A percentile compares a stretch with the other conserved stretches of the same genome.
Evolutionary conservation across 495 filamentous ascomycete species (phyloP).

Genomic region (Aspergillus leporis): DNA sequence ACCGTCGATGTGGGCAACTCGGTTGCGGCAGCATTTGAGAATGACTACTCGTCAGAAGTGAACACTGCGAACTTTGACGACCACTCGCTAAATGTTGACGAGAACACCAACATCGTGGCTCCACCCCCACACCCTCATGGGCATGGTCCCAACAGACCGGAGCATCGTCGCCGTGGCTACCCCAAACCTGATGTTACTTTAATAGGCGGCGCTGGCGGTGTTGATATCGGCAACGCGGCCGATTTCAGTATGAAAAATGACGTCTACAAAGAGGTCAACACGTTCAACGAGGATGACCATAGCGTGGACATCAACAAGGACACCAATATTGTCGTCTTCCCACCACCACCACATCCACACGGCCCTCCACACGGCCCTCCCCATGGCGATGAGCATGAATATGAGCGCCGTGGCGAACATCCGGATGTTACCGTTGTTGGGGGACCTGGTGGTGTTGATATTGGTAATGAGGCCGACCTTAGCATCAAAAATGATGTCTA

Average conservation of each 20-base stretch:
- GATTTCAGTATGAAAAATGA: background rate
- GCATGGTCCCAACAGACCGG: background rate
- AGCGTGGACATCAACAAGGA: too few species aligned
- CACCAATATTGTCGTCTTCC: too few species aligned
- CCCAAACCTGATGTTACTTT: background rate
- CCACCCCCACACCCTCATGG: background rate
- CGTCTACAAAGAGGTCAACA: slow-evolving; percentile 21
- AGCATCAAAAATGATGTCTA: background rate
- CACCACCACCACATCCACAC: slow-evolving; percentile 21
- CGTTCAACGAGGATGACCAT: slow-evolving; percentile 32
- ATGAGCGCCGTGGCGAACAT: background rate
- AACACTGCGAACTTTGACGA: slow-evolving; percentile 31
- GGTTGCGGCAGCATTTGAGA: slow-evolving; percentile 15
- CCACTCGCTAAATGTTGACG: slow-evolving; percentile 21
- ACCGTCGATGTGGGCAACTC: slow-evolving; percentile 18
- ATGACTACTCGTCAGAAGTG: slow-evolving; percentile 18
- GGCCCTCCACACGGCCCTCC: background rate
- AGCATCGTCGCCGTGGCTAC: background rate
- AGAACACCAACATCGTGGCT: slow-evolving; percentile 1
- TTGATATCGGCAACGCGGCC: background rate
- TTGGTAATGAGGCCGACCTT: background rate
- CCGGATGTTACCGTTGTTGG: background rate
- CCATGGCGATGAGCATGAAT: background rate
- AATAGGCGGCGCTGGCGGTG: background rate
- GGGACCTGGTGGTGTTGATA: background rate